Base-by-base conservation (phyloP, 108 stramenopile species). In the Cyclotella cryptica region DNA sequence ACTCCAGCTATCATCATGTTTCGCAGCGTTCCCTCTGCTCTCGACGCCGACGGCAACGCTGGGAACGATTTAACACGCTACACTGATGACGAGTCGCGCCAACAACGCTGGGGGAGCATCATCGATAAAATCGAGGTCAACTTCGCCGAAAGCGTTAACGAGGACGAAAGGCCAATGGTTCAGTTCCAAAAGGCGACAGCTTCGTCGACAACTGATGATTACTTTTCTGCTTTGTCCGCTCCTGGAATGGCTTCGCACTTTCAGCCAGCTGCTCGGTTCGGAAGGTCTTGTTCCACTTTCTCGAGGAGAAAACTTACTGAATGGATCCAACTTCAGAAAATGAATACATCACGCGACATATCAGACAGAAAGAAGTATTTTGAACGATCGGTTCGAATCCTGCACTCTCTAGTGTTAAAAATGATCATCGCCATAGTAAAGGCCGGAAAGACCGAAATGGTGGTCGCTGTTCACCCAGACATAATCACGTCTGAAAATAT, bases 401-500 rank as follows among this genome's bases (percentile, higher is more conserved):
- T 62, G 19, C 8, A 62, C 13, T 62, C 61, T 35, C 11, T 62
- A 18, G 61, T 62, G 39, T 11, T 40, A 10, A 42, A 62, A 41
- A 62, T 62, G 1, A 40, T 42, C 7, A 30, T 62, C 35, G 39
- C 30, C n/a, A 11, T 40, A 1, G 18, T 62, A 5, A 62, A 57
- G 1, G 0, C n/a, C 1, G 55, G 24, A 22, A 57, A 57, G 55
- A 24, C 24, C 39, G 61, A 62, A 41, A 62, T 62, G 35, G 61
- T 17, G 61, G 40, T 62, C 4, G 13, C 61, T 10, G 53, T 53
- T 35, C 69, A 55, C 21, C 53, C 69, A 0, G 8, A 42, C 39
- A 9, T 57, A 39, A 42, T 70, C 14, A 70, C 53, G 19, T 2
- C 41, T 0, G 35, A 53, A 13, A 70, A 70, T 57, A 57, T 70